A percentile compares a stretch with the other conserved stretches of the same genome.
Conservation (phyloP, 192 early-diverging fungal genomes). For the Coemansia aciculifera region DNA sequence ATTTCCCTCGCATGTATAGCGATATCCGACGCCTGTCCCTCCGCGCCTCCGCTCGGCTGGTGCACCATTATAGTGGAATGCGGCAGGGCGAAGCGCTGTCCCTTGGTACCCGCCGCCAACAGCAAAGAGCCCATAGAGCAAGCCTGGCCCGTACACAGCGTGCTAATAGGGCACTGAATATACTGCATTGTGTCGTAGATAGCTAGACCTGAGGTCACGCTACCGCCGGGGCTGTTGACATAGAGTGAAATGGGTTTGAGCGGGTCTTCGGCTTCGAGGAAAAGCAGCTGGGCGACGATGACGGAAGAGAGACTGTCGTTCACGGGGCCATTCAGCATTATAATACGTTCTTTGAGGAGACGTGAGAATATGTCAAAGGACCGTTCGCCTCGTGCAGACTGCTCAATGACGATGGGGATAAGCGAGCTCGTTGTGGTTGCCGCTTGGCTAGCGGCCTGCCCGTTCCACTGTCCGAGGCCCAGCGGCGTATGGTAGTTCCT, state of each 20-base stretch:
- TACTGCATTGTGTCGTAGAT: constrained; percentile 92
- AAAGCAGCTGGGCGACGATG: constrained; percentile 93
- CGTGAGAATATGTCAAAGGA: constrained; percentile 98
- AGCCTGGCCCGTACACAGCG: constrained; percentile 95
- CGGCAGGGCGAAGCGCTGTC: constrained; percentile 82
- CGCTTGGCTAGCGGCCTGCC: constrained; percentile 17
- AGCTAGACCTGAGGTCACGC: constrained; percentile 92
- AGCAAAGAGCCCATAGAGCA: constrained; percentile 98
- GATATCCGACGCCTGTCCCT: constrained; percentile 94
- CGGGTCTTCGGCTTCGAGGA: constrained; percentile 91
- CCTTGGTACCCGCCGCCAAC: constrained; percentile 84
- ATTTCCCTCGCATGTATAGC: constrained; percentile 97
- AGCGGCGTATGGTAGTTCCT: constrained; percentile 29
- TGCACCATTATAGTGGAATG: constrained; percentile 97
- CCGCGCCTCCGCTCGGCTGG: constrained; percentile 93
- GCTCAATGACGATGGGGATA: constrained; percentile 56
- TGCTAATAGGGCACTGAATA: constrained; percentile 88
- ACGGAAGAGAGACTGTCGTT: constrained; percentile 82
- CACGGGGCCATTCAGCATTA: constrained; percentile 91
- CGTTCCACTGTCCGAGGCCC: constrained; percentile 28
- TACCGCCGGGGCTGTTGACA: constrained; percentile 97
- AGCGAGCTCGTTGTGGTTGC: constrained; percentile 31
- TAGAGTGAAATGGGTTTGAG: constrained; percentile 94
- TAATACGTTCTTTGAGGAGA: constrained; percentile 92
- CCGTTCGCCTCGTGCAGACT: constrained; percentile 81